Evolutionary conservation across 352 stramenopile genomes (phyloP).

Genomic region (Phytopythium montanum): DNA sequence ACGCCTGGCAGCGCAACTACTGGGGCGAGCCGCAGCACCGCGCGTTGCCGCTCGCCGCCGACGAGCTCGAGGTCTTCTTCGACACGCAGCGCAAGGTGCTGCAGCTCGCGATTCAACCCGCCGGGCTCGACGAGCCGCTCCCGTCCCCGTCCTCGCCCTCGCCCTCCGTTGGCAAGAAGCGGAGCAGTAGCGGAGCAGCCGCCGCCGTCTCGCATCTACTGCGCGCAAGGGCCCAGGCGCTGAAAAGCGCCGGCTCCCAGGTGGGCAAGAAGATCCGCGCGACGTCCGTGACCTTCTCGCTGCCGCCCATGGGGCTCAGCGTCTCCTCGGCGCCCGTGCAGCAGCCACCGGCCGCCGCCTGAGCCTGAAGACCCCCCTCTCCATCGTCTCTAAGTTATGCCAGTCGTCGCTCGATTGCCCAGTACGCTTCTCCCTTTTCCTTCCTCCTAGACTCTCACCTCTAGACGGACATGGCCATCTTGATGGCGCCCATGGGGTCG

Average conservation of each 20-base stretch:
- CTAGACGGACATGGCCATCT: conserved; percentile 99
- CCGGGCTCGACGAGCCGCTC: no score
- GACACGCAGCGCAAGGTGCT: conserved; percentile 58
- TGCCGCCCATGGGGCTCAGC: conserved; percentile 65
- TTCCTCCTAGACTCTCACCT: neutral
- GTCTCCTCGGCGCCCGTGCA: conserved; percentile 60
- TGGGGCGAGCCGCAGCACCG: conserved; percentile 77
- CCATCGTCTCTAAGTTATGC: conserved; percentile 7
- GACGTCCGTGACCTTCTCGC: conserved; percentile 63
- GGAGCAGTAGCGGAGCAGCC: conserved; percentile 7
- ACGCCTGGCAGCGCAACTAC: conserved; percentile 85
- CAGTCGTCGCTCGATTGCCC: neutral
- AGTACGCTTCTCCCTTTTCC: neutral
- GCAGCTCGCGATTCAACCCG: conserved; percentile 37
- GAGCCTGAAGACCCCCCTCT: neutral
- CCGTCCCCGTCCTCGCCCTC: neutral
- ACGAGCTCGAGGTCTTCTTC: conserved; percentile 76
- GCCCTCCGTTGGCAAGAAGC: conserved; percentile 6
- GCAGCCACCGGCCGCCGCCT: conserved; percentile 17
- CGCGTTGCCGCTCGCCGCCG: conserved; percentile 32
- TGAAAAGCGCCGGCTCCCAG: conserved; percentile 52
- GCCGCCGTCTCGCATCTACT: conserved; percentile 40
- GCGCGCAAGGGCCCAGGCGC: conserved; percentile 49
- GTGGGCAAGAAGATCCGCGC: conserved; percentile 69
- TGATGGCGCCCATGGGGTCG: conserved; percentile 95